Base-by-base conservation (phyloP, 148 eudicot genomes). In the Bassia scoparia region DNA sequence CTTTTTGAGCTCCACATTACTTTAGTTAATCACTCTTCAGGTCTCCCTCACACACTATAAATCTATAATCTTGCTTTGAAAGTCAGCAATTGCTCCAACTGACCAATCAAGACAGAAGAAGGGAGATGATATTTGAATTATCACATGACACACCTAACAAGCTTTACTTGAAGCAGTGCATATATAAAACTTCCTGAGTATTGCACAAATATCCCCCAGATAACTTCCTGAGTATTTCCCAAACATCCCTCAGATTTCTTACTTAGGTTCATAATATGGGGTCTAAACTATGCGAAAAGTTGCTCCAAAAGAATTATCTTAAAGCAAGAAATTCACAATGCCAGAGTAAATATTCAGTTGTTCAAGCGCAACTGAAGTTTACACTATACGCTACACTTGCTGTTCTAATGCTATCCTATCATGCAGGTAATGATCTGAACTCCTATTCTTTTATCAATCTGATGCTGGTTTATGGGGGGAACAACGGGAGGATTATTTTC, bases 31-130 rank as follows among this genome's bases (percentile, higher is more conserved):
- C 38, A 21, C 0, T 64, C 18, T 62, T n/a, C 74, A 74, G 61
- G 64, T 68, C 49, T 61, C 46, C 24, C 65, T 74, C 5, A 17
- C 24, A 52, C 60, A 66, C 73, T 78, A 68, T 66, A 68, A 54
- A 52, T 58, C 73, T 78, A 68, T 66, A 68, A 54, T 61, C 64
- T 69, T 69, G 66, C 81, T 74, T 79, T 50, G 62, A 70, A 69
- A 62, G 37, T 54, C 66, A 74, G 74, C 65, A 79, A 79, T 29
- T 17, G 17, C 31, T 68, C 33, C 59, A 62, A 60, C 54, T 68
- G 69, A 68, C 62, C 63, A 59, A 49, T 60, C 38, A 67, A 67
- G 30, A 37, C 4, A 56, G 18, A 5, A 48, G 29, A 43, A 30
- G 43, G 15, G 26, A 33, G 30, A 31, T 63, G 63, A 34, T 10